Base-by-base conservation (phyloP, 2,329 filamentous ascomycete genomes). In the Diplocarpon rosae region DNA sequence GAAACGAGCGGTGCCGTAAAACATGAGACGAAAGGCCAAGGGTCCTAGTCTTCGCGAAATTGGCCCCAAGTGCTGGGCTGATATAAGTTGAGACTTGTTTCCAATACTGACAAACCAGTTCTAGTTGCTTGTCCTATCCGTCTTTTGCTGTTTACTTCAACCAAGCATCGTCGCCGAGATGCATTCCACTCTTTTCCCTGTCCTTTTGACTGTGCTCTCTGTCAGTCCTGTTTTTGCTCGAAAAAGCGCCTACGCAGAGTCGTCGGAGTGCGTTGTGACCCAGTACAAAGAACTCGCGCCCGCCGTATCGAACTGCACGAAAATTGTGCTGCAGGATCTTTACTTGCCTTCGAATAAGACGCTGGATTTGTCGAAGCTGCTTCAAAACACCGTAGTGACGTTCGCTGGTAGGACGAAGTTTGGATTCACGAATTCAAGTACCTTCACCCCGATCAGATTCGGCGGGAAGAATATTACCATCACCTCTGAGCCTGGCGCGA, bases 401-500 rank as follows among this genome's bases (percentile, higher is more conserved):
- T 84, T 84, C 62, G 64, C 74, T 42, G 80, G 80, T 20, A 74
- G 66, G 11, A 84, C 79, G 11, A 56, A 58, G 2, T 59, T 61
- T 37, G 56, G 35, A 13, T 59, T 55, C 31, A 58, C 57, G 3
- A 56, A 59, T 30, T 47, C 39, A 10, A 53, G 45, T 17, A 33
- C 16, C 1, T 61, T 58, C 36, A 42, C 51, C 15, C 53, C 56
- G 1, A 59, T 61, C 10, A 67, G 68, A 15, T 65, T 83, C 48
- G 71, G 71, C 1, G 81, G 80, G n/a, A 71, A 62, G 32, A 65
- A 67, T 49, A 69, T 81, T 53, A 68, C 67, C 24, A 66, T 82
- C 32, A 66, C 66, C 8, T 74, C 73, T 37, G 70, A 70, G 16
- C 53, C 63, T 1, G 78, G 72, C 15, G 67, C 66, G 45, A 62